Evolutionary conservation across 129 eudicot genomes (phyloP).

Genomic region (Tanacetum coccineum): DNA sequence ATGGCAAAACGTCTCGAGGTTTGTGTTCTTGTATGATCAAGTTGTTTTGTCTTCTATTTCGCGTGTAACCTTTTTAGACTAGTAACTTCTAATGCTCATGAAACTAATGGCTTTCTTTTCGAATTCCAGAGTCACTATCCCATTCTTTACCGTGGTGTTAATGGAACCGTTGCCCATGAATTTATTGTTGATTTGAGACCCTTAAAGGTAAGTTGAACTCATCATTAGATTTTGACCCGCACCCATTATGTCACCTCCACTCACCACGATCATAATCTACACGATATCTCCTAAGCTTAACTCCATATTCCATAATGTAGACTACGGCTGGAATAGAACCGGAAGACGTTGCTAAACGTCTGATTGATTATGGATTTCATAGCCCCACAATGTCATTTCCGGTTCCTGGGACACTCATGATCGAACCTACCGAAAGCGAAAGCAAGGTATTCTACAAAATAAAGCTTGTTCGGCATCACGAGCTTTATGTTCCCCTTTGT

Average conservation of each 20-base stretch:
- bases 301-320: constrained; percentile 28
- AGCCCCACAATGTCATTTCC: constrained; percentile 99
- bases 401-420: constrained; percentile 98
- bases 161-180: constrained; percentile 97
- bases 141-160: constrained; percentile 95
- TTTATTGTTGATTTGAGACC: constrained; percentile 92
- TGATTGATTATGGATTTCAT: constrained; percentile 95
- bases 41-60: neutral
- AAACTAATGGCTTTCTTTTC: constrained; percentile 22
- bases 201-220: constrained; percentile 52
- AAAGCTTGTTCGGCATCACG: neutral
- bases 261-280: constrained; percentile 6
- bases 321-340: constrained; percentile 92
- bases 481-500: constrained; percentile 7
- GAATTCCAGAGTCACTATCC: constrained; percentile 75
- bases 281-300: neutral
- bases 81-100: too few species aligned
- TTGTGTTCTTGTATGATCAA: neutral
- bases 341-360: constrained; percentile 95
- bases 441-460: constrained; percentile 65
- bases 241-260: neutral
- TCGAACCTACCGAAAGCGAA: constrained; percentile 98
- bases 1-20: constrained; percentile 99
- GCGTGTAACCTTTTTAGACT: too few species aligned
- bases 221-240: too few species aligned